A percentile compares a stretch with the other conserved stretches of the same genome.
phyloP scores from a whole-genome alignment of 495 filamentous ascomycete genomes.

The Penicillium coffeae region DNA sequence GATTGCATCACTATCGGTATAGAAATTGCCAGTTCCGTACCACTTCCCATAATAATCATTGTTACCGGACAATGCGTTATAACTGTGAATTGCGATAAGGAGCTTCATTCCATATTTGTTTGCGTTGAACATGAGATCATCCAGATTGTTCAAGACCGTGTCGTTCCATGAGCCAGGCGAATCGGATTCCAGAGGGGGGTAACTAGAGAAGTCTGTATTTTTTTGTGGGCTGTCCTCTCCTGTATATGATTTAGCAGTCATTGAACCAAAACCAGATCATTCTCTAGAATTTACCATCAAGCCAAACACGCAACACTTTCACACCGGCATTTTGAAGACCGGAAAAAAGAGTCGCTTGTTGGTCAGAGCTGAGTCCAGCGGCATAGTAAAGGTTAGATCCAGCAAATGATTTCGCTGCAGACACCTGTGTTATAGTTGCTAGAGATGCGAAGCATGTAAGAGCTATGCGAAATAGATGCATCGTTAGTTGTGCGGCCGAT shows the following conservation, averaged over 20 bases:
- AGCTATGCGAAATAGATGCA: background rate
- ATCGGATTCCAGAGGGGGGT: background rate
- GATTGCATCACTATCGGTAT: slow-evolving; percentile 1
- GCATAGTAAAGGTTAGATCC: slow-evolving; percentile 16
- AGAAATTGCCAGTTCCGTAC: slow-evolving; percentile 20
- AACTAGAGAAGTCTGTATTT: background rate
- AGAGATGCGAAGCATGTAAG: background rate
- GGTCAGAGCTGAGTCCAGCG: slow-evolving; percentile 6
- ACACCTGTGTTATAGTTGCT: background rate
- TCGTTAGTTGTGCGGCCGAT: background rate
- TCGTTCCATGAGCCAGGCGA: background rate
- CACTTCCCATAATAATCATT: slow-evolving; percentile 11
- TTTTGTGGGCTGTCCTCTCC: background rate
- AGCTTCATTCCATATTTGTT: slow-evolving; percentile 5
- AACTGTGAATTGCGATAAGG: slow-evolving; percentile 4
- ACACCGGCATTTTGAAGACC: slow-evolving; percentile 10
- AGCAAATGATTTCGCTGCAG: slow-evolving; percentile 10
- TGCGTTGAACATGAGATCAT: slow-evolving; percentile 2
- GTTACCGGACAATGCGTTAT: background rate
- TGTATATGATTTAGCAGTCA: background rate
- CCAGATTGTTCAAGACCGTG: slow-evolving; percentile 2
- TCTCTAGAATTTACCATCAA: background rate
- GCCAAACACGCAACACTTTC: background rate
- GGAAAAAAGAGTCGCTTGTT: slow-evolving; percentile 6
- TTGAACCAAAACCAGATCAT: background rate